Conservation (phyloP, 805 yeast genomes). For the Candida lessepsii region DNA sequence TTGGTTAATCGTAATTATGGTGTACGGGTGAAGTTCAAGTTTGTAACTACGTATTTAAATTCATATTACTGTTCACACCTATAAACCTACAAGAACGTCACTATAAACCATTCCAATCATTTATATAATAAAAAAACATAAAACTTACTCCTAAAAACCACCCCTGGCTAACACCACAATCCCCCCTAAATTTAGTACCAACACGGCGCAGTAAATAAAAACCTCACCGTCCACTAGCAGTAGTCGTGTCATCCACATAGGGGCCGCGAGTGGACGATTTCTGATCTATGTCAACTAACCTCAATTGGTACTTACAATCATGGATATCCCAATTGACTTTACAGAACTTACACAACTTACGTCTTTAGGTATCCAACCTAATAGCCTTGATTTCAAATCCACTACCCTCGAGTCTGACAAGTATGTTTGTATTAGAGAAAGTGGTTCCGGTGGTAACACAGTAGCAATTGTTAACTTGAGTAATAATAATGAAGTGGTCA, state of each 20-base stretch:
- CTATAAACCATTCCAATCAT: too few species aligned
- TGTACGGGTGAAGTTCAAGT: too few species aligned
- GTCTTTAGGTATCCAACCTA: slow-evolving; percentile 78
- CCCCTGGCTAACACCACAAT: too few species aligned
- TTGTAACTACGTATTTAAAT: too few species aligned
- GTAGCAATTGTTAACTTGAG: slow-evolving; percentile 90
- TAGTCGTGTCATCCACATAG: slow-evolving; percentile 4
- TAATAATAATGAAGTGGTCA: slow-evolving; percentile 73
- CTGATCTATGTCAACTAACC: slow-evolving; percentile 3
- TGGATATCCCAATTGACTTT: slow-evolving; percentile 92
- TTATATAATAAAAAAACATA: too few species aligned
- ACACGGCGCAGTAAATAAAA: background rate
- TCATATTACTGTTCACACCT: too few species aligned
- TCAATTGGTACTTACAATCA: too few species aligned
- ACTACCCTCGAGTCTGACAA: slow-evolving; percentile 93
- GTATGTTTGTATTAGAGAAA: slow-evolving; percentile 80
- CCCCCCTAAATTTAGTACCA: too few species aligned
- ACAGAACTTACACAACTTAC: slow-evolving; percentile 92
- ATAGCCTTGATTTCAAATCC: slow-evolving; percentile 85
- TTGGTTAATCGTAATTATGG: too few species aligned
- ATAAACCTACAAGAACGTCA: too few species aligned
- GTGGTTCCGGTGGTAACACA: slow-evolving; percentile 63
- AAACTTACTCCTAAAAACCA: background rate
- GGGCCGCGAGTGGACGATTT: slow-evolving; percentile 4
- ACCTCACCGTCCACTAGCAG: background rate